Evolutionary conservation across 2,329 filamentous ascomycete genomes (phyloP), one percentile per base, ranked within the genome.

Genomic region (Fonsecaea pedrosoi): DNA sequence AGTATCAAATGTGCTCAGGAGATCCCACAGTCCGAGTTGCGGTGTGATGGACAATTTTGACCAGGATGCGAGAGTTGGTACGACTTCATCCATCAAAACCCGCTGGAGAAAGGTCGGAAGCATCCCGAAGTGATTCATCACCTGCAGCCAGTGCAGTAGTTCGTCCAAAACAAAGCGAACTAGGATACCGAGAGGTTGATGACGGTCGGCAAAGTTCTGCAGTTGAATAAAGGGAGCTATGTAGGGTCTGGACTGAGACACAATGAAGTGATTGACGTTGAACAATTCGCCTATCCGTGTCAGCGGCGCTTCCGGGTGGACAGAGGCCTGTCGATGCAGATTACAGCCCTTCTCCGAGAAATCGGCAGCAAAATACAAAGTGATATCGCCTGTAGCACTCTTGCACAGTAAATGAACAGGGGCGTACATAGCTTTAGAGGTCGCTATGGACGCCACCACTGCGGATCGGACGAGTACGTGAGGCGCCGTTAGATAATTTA

Each of bases 261-360:
- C 94, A 72, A 98, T 97, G 75, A 97, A 97, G 76, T 97, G 94
- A 74, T 97, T 97, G 76, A 97, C 94, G 74, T 97, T 97, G 82
- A 97, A 97, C 90, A 97, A 93, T 75, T 97, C 93, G 0, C 94
- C 89, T 13, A 98, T 83, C 1, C 92, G 87, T 21, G 90, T 93
- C 87, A 96, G 96, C 1, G 94, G 94, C 2, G 97, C 82, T 77
- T 98, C 94, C 65, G 95, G 95, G 75, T 97, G 93, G 18, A 98
- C 92, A 0, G 94, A 97, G 89, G 64, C 65, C 57, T 50, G 64
- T 53, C 54, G 54, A 15, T 15, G 92, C 90, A 72, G 94, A 93
- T 93, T 93, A 18, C 53, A 50, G 25, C 53, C 59, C 73, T 76
- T 67, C 53, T 63, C 68, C 4, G 68, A 68, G 54, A 66, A 68